phyloP scores from a whole-genome alignment of 305 asterid species.

The Fraxinus platypoda region DNA sequence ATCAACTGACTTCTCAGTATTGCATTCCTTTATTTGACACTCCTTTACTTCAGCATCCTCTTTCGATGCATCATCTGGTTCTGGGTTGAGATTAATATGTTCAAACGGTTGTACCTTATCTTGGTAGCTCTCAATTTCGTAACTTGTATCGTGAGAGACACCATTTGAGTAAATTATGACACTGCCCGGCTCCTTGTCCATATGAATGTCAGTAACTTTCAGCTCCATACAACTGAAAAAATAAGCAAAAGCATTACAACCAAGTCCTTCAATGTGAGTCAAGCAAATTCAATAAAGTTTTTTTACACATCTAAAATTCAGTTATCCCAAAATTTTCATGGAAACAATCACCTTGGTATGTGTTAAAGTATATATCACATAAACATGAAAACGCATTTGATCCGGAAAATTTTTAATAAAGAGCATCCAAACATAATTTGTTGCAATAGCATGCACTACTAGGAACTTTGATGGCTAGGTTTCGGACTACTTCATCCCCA shows the following conservation, averaged over 20 bases:
- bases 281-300: background rate
- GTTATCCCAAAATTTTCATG: background rate
- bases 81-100: conserved; percentile 28
- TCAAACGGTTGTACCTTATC: conserved; percentile 31
- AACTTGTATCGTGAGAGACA: conserved; percentile 31
- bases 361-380: background rate
- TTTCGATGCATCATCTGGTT: conserved; percentile 27
- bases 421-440: background rate
- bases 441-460: background rate
- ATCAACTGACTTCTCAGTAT: conserved; percentile 38
- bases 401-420: background rate
- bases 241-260: conserved; percentile 3
- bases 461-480: background rate
- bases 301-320: background rate
- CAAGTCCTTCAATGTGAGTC: background rate
- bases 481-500: background rate
- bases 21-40: conserved; percentile 52
- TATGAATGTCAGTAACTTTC: conserved; percentile 48
- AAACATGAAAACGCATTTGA: background rate
- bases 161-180: conserved; percentile 30
- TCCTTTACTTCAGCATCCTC: conserved; percentile 42
- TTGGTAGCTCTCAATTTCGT: conserved; percentile 15
- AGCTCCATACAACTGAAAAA: conserved; percentile 46
- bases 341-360: background rate
- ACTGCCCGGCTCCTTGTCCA: conserved; percentile 61